Conservation (phyloP, 495 filamentous ascomycete species). For the Aspergillus biplanus region DNA sequence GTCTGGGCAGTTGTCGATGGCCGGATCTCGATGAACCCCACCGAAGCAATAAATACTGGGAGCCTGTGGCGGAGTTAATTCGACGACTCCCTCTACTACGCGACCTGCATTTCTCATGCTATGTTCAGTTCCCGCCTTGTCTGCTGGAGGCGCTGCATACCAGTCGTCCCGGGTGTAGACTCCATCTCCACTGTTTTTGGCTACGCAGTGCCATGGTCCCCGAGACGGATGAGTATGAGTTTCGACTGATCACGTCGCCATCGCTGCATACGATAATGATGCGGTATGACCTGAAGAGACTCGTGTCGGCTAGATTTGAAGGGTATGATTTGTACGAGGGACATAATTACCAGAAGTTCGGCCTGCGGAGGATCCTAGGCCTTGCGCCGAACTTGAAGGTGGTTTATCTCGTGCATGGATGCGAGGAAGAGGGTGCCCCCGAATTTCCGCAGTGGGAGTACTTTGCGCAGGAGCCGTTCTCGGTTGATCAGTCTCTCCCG, state of each 20-base stretch:
- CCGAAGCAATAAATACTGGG: no score
- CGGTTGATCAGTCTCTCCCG: neutral
- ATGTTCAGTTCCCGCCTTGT: no score
- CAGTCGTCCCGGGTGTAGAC: no score
- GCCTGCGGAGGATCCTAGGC: neutral
- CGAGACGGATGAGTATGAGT: neutral
- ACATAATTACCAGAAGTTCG: neutral
- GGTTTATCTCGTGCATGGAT: neutral
- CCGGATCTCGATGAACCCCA: no score
- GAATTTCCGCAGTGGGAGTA: neutral
- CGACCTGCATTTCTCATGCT: no score
- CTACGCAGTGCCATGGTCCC: no score
- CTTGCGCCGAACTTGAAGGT: neutral
- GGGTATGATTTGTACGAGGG: neutral
- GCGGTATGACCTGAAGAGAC: no score
- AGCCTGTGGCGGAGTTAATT: no score
- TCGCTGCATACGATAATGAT: neutral
- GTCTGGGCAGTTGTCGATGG: no score
- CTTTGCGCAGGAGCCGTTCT: neutral
- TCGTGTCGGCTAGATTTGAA: neutral
- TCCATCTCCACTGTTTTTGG: no score
- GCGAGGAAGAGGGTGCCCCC: neutral
- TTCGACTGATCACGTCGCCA: neutral
- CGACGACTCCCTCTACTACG: no score
- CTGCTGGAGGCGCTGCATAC: no score